A percentile compares a stretch with the other conserved stretches of the same genome.
Evolutionary conservation across 305 asterid species (phyloP).

Genomic region (Solanum aculeatissimum): DNA sequence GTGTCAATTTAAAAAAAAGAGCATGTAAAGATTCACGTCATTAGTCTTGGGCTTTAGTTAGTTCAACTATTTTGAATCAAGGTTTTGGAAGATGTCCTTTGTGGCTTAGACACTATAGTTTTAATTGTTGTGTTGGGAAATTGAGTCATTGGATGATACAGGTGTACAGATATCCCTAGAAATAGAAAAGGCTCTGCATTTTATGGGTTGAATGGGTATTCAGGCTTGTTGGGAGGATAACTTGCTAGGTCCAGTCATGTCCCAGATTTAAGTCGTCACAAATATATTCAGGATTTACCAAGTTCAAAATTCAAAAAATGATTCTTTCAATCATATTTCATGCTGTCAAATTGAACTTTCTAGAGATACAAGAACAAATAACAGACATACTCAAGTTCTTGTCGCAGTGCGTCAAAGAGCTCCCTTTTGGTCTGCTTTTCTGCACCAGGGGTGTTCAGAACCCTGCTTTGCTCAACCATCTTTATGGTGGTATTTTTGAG

Average conservation of each 20-base stretch:
- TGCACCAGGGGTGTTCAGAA: conserved; percentile 78
- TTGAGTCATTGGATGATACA: background rate
- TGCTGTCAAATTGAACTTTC: background rate
- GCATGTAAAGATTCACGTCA: background rate
- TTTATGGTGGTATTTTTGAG: conserved; percentile 72
- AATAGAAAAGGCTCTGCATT: background rate
- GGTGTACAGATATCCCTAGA: background rate
- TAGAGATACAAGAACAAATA: background rate
- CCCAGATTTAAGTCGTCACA: background rate
- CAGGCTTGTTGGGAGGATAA: background rate
- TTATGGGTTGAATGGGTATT: background rate
- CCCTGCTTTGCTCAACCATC: conserved; percentile 96
- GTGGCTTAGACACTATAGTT: background rate
- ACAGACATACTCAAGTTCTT: conserved; percentile 76
- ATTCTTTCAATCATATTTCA: background rate
- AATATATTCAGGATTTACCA: background rate
- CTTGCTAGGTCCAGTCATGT: background rate
- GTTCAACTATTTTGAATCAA: background rate
- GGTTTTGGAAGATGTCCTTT: background rate
- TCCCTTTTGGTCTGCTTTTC: conserved; percentile 92
- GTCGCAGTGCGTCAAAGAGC: conserved; percentile 83
- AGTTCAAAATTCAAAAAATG: background rate
- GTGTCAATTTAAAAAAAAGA: background rate
- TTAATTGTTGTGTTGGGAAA: background rate
- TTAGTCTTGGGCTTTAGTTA: background rate